phyloP scores from a whole-genome alignment of 1,284 basidiomycete species.

The Pholiota adiposa region DNA sequence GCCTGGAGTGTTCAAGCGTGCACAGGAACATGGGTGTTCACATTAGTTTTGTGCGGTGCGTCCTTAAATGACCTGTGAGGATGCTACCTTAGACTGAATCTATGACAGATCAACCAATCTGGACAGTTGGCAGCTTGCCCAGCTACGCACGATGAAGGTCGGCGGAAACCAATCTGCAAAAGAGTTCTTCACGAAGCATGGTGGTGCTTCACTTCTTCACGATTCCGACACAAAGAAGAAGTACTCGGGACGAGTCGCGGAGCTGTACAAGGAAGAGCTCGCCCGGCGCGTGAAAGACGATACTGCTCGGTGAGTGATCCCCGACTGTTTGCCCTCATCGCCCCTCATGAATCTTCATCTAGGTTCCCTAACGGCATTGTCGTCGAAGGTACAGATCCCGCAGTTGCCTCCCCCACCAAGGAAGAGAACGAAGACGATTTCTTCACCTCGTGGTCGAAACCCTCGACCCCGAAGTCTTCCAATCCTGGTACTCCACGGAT shows the following conservation, averaged over 20 bases:
- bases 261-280: constrained; percentile 93
- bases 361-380: constrained; percentile 80
- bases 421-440: constrained; percentile 84
- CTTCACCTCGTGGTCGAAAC: constrained; percentile 96
- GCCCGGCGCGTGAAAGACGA: constrained; percentile 85
- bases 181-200: constrained; percentile 92
- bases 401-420: constrained; percentile 42
- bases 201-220: constrained; percentile 71
- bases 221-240: constrained; percentile 88
- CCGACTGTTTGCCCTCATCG: neutral
- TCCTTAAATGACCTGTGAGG: constrained; percentile 19
- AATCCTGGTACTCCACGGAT: constrained; percentile 51
- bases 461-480: constrained; percentile 59
- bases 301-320: constrained; percentile 55
- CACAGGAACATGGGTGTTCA: constrained; percentile 99
- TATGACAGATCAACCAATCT: constrained; percentile 88
- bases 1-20: constrained; percentile 93
- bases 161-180: constrained; percentile 91
- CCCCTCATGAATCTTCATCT: neutral
- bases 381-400: constrained; percentile 75
- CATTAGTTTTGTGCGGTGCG: constrained; percentile 95
- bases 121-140: constrained; percentile 91
- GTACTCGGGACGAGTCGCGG: constrained; percentile 84
- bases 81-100: neutral
- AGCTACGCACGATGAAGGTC: constrained; percentile 96